Conservation (phyloP, 768 basidiomycete genomes). For the Phlebiopsis gigantea region DNA sequence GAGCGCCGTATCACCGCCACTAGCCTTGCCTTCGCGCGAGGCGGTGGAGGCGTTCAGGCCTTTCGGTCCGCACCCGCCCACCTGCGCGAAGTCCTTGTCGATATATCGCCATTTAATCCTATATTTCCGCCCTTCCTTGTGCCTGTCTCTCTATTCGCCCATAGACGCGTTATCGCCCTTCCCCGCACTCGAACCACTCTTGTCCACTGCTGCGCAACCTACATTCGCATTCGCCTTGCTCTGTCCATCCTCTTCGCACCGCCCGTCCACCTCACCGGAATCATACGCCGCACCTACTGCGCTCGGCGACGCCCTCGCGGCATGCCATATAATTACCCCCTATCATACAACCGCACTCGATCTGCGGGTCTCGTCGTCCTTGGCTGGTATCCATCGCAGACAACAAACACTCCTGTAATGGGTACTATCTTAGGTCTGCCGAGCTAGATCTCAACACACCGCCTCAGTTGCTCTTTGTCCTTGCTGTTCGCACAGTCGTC, state of each 20-base stretch:
- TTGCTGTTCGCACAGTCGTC: too few species aligned
- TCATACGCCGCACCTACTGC: neutral
- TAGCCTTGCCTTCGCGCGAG: neutral
- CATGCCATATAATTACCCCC: neutral
- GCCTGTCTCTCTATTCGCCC: neutral
- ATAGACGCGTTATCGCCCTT: neutral
- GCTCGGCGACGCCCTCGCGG: neutral
- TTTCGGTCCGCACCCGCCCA: neutral
- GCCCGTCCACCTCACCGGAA: neutral
- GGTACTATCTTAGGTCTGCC: neutral
- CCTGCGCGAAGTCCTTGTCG: neutral
- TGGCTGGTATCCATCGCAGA: neutral
- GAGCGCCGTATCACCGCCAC: neutral
- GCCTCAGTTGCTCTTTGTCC: too few species aligned
- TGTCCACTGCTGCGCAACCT: neutral
- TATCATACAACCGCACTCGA: neutral
- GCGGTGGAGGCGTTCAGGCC: neutral
- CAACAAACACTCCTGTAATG: neutral
- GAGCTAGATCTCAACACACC: neutral
- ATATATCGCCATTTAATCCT: slow-evolving; percentile 1
- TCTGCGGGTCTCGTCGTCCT: neutral
- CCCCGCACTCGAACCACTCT: neutral
- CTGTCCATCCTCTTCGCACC: neutral
- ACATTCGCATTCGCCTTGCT: neutral
- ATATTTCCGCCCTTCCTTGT: neutral